These are phyloP conservation scores for Rubia yunnanensis DNA, from an alignment of 257 asterid species.

Conservation along the genomic window DNA sequence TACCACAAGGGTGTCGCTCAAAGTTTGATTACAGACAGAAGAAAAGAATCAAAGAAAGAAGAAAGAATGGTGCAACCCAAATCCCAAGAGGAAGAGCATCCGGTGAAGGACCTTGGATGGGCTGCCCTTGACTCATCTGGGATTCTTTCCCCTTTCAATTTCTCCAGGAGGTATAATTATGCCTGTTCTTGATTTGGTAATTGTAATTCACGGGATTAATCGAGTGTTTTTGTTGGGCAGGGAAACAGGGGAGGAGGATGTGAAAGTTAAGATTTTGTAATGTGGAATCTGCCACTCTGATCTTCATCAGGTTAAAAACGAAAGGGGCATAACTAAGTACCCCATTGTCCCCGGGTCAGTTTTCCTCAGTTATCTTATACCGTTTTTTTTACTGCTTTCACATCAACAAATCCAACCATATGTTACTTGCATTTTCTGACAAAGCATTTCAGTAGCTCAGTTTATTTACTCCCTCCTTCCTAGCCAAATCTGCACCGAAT, in stretches of 20 bases:
- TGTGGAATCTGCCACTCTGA: slow-evolving; percentile 12
- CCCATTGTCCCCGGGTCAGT: slow-evolving; percentile 13
- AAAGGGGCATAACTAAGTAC: slow-evolving; percentile 3
- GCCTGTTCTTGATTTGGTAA: not conserved
- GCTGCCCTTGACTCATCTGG: slow-evolving; percentile 7
- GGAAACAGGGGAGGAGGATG: slow-evolving; percentile 12
- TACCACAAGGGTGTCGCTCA: not conserved
- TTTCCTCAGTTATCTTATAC: not conserved
- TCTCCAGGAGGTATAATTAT: slow-evolving; percentile 2
- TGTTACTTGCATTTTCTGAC: not conserved
- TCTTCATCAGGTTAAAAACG: slow-evolving; percentile 7
- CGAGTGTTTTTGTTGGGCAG: not conserved
- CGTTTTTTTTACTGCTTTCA: not conserved
- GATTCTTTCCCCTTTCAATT: slow-evolving; percentile 15
- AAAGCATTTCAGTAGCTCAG: no score
- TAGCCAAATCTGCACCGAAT: no score
- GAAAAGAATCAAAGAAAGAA: no score
- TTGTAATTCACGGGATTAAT: not conserved
- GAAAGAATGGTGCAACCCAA: not conserved
- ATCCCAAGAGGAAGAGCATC: not conserved
- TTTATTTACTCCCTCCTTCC: no score
- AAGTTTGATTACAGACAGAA: not conserved
- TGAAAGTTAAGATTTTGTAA: slow-evolving; percentile 7
- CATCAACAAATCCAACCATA: not conserved
- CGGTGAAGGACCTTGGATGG: slow-evolving; percentile 7